Conservation (phyloP, 208 protist species). For the Leishmania braziliensis region DNA sequence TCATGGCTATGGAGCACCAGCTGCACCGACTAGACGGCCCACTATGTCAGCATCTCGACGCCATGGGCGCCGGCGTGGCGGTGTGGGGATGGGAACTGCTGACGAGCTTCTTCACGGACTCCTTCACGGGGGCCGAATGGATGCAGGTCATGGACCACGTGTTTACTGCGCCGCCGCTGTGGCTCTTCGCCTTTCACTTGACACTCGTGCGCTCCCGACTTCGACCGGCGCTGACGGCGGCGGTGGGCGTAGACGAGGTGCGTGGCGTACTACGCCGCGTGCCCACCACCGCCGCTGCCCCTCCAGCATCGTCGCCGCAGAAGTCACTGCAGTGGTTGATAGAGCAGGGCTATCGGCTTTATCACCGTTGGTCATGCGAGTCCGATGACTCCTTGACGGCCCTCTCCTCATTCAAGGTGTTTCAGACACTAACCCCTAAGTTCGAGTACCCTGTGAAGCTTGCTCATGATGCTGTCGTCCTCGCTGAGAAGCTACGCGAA, state of each 20-base stretch:
- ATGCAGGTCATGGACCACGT: conserved; percentile 92
- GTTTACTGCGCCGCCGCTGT: conserved; percentile 66
- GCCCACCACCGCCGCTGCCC: conserved; percentile 7
- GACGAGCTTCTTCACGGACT: conserved; percentile 71
- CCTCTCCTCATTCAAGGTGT: not conserved
- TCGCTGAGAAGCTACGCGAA: conserved; percentile 54
- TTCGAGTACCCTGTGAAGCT: conserved; percentile 58
- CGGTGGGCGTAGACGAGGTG: conserved; percentile 45
- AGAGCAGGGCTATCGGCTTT: conserved; percentile 52
- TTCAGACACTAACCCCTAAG: conserved; percentile 5
- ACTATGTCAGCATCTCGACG: conserved; percentile 57
- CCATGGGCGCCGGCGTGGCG: conserved; percentile 54
- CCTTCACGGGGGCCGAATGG: conserved; percentile 73
- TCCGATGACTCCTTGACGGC: not conserved
- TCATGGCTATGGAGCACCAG: conserved; percentile 52
- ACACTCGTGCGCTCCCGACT: conserved; percentile 27
- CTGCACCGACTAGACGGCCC: conserved; percentile 47
- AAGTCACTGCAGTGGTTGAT: conserved; percentile 36
- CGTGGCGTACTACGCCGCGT: conserved; percentile 33
- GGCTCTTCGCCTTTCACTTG: conserved; percentile 85
- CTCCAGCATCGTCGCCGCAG: not conserved
- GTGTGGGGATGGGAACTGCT: conserved; percentile 79
- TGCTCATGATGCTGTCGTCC: conserved; percentile 38
- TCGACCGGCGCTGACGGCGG: conserved; percentile 41
- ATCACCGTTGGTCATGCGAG: conserved; percentile 18